phyloP scores from a whole-genome alignment of 768 basidiomycete genomes.

The Lactarius deliciosus region DNA sequence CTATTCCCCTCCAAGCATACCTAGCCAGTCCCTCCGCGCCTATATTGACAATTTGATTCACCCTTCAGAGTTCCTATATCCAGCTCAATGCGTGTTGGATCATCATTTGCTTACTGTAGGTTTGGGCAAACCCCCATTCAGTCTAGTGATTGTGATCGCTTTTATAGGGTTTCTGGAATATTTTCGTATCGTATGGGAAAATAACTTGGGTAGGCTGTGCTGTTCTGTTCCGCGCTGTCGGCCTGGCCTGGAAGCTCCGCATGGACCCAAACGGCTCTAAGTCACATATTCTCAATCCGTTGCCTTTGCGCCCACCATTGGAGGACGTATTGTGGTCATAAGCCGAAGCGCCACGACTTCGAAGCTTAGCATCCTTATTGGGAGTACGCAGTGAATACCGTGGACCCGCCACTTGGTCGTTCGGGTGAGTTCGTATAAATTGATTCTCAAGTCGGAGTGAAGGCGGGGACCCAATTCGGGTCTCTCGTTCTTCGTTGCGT shows the following conservation, averaged over 20 bases:
- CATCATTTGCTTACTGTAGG: slow-evolving; percentile 16
- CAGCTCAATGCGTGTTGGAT: slow-evolving; percentile 15
- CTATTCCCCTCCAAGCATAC: slow-evolving; percentile 22
- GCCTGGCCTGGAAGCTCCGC: not conserved
- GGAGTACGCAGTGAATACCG: not conserved
- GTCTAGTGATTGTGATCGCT: slow-evolving; percentile 13
- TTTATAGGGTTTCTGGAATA: slow-evolving; percentile 7
- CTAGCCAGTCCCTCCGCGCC: slow-evolving; percentile 15
- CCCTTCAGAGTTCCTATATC: slow-evolving; percentile 3
- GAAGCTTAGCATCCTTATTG: slow-evolving; percentile 2
- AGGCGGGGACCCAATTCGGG: not conserved
- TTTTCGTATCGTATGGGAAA: slow-evolving; percentile 12
- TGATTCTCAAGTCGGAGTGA: not conserved
- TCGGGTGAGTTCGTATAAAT: not conserved
- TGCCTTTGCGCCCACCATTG: not conserved
- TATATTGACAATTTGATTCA: slow-evolving; percentile 17
- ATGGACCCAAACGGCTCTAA: not conserved
- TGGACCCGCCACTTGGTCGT: not conserved
- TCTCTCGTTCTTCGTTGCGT: not conserved
- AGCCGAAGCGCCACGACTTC: slow-evolving; percentile 20
- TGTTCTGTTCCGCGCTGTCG: not conserved
- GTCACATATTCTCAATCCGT: not conserved
- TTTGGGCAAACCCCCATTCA: slow-evolving; percentile 24
- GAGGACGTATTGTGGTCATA: slow-evolving; percentile 2
- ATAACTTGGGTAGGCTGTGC: slow-evolving; percentile 14